These are phyloP conservation scores for Metschnikowia continentalis DNA, from an alignment of 805 yeast genomes.

Conservation along the genomic window DNA sequence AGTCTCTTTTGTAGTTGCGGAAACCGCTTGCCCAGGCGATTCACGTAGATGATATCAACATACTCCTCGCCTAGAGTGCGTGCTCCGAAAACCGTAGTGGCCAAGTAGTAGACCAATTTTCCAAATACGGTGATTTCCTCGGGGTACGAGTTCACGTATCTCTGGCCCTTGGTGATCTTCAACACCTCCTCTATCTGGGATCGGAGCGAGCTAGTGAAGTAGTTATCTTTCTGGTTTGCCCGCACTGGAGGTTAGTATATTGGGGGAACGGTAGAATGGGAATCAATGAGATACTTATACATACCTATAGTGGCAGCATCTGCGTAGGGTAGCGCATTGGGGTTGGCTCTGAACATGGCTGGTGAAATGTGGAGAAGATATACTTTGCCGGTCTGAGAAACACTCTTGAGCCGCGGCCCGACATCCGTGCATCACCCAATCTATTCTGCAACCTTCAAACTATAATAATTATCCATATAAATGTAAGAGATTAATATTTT, in stretches of 20 bases:
- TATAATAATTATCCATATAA: not conserved
- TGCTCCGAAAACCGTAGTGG: constrained; percentile 73
- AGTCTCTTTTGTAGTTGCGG: constrained; percentile 46
- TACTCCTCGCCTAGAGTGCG: constrained; percentile 94
- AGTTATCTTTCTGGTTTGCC: constrained; percentile 86
- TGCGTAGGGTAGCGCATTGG: constrained; percentile 55
- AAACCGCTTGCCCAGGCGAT: constrained; percentile 45
- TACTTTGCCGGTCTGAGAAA: not conserved
- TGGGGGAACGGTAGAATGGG: too few species aligned
- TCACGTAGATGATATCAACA: constrained; percentile 71
- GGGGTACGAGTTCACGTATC: constrained; percentile 61
- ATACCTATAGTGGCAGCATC: constrained; percentile 81
- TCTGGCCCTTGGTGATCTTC: constrained; percentile 53
- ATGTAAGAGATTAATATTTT: too few species aligned
- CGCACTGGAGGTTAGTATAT: constrained; percentile 49
- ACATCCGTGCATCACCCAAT: not conserved
- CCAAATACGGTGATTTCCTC: constrained; percentile 57
- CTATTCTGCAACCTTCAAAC: not conserved
- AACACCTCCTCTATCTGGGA: constrained; percentile 54
- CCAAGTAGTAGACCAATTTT: constrained; percentile 57
- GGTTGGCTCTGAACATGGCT: constrained; percentile 12
- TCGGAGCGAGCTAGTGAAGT: constrained; percentile 54
- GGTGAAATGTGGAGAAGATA: constrained; percentile 1
- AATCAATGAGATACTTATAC: constrained; percentile 19
- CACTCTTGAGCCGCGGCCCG: not conserved